Evolutionary conservation across 371 early-diverging fungal species (phyloP).

Genomic region (Catenaria anguillulae): DNA sequence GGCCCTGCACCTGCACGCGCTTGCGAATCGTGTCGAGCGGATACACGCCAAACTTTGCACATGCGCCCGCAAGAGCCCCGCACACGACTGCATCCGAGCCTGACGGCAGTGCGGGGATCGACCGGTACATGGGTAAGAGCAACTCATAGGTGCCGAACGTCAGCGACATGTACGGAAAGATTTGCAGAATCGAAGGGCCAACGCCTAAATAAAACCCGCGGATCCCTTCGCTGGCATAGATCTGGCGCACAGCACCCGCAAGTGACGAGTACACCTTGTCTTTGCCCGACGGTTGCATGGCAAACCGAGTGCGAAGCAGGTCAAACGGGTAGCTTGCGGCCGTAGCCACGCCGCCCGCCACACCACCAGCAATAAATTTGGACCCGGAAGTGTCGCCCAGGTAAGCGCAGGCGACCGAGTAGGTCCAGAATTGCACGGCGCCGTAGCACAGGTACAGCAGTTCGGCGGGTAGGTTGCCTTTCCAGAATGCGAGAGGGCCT

Average conservation of each 20-base stretch:
- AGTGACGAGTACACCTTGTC: conserved; percentile 43
- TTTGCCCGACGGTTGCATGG: conserved; percentile 44
- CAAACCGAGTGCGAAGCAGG: conserved; percentile 80
- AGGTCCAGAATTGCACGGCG: conserved; percentile 68
- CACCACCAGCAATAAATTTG: conserved; percentile 50
- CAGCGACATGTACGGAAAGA: conserved; percentile 86
- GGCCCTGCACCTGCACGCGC: conserved; percentile 63
- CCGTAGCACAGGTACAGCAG: conserved; percentile 80
- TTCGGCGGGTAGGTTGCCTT: conserved; percentile 84
- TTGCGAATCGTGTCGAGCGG: conserved; percentile 79
- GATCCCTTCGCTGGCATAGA: conserved; percentile 53
- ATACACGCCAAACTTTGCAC: conserved; percentile 71
- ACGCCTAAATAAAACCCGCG: conserved; percentile 77
- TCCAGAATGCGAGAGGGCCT: conserved; percentile 63
- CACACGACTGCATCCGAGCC: conserved; percentile 45
- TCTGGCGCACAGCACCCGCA: conserved; percentile 40
- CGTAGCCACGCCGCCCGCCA: conserved; percentile 66
- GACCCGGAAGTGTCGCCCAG: conserved; percentile 17
- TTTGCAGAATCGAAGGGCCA: conserved; percentile 63
- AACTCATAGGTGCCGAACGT: conserved; percentile 58
- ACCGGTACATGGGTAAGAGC: conserved; percentile 20
- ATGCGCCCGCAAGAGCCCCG: conserved; percentile 66
- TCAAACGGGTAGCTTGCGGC: conserved; percentile 81
- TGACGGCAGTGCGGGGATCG: neutral
- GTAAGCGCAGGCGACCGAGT: conserved; percentile 32